Percentiles rank a stretch among this genome's conserved stretches.
phyloP scores from a whole-genome alignment of 805 yeast species.

The Ogataea populi-albae region DNA sequence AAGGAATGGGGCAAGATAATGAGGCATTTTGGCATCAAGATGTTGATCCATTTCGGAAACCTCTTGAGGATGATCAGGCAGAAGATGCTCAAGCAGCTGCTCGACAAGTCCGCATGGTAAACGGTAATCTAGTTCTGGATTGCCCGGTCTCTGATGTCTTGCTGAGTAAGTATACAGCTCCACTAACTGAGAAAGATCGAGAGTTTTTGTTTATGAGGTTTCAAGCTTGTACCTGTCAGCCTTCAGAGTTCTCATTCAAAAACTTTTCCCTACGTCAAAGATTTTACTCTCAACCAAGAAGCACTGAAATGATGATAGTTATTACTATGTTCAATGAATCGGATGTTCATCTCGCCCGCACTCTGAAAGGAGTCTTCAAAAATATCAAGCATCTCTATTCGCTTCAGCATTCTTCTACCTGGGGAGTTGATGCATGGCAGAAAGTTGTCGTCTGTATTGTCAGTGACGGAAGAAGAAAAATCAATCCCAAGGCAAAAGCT shows the following conservation, averaged over 20 bases:
- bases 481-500: slow-evolving; percentile 75
- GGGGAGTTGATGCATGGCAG: slow-evolving; percentile 98
- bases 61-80: slow-evolving; percentile 13
- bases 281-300: slow-evolving; percentile 72
- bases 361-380: slow-evolving; percentile 86
- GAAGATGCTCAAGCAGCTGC: slow-evolving; percentile 24
- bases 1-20: slow-evolving; percentile 7
- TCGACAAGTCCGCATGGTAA: slow-evolving; percentile 50
- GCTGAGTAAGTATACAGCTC: slow-evolving; percentile 48
- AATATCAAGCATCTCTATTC: slow-evolving; percentile 75
- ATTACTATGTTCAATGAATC: slow-evolving; percentile 90
- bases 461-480: slow-evolving; percentile 87
- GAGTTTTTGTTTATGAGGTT: slow-evolving; percentile 88
- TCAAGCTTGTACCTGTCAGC: slow-evolving; percentile 93
- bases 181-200: slow-evolving; percentile 40
- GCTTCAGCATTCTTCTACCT: slow-evolving; percentile 57
- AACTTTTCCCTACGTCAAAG: slow-evolving; percentile 82
- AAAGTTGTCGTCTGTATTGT: slow-evolving; percentile 87
- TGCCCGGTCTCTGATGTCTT: slow-evolving; percentile 81
- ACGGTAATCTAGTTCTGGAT: slow-evolving; percentile 82
- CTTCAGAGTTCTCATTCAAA: slow-evolving; percentile 57
- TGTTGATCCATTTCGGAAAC: slow-evolving; percentile 14
- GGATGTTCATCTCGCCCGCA: slow-evolving; percentile 76
- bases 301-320: slow-evolving; percentile 82
- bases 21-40: slow-evolving; percentile 8